These are phyloP conservation scores for Phylloporus sp. DNA, from an alignment of 1,284 basidiomycete species.

Conservation along the genomic window DNA sequence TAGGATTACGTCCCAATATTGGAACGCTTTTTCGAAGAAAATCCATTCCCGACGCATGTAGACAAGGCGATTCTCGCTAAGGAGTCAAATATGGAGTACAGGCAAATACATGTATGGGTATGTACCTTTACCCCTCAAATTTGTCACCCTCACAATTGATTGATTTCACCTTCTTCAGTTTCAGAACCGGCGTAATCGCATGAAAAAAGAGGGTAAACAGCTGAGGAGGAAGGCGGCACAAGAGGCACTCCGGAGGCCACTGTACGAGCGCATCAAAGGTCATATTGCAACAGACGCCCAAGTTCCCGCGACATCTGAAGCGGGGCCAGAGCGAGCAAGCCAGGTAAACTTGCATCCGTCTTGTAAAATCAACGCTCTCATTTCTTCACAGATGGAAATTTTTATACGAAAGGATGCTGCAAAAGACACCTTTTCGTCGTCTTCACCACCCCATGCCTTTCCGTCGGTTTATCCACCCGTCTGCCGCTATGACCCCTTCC, in stretches of 20 bases:
- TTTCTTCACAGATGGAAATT: neutral
- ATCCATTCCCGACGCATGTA: conserved; percentile 55
- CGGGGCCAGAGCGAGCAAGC: rapidly evolving
- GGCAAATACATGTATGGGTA: conserved; percentile 71
- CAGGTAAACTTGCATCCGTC: conserved; percentile 5
- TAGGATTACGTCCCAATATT: conserved; percentile 58
- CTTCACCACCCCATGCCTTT: neutral
- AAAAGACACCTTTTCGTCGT: neutral
- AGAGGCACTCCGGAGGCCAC: neutral
- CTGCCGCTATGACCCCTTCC: neutral
- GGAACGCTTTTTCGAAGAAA: conserved; percentile 57
- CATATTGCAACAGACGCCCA: neutral
- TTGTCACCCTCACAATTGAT: neutral
- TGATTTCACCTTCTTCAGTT: conserved; percentile 12
- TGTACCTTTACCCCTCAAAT: conserved; percentile 13
- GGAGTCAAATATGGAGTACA: conserved; percentile 54
- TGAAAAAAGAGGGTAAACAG: conserved; percentile 10
- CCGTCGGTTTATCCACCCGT: neutral
- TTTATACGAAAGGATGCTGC: rapidly evolving
- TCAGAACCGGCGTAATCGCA: conserved; percentile 35
- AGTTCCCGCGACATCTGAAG: rapidly evolving
- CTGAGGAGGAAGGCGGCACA: conserved; percentile 11
- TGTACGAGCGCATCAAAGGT: neutral
- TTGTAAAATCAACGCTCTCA: neutral
- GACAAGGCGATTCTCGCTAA: conserved; percentile 54